A percentile compares a stretch with the other conserved stretches of the same genome.
These are phyloP conservation scores for Teunomyces aglyptinius DNA, from an alignment of 805 yeast species.

Conservation along the genomic window DNA sequence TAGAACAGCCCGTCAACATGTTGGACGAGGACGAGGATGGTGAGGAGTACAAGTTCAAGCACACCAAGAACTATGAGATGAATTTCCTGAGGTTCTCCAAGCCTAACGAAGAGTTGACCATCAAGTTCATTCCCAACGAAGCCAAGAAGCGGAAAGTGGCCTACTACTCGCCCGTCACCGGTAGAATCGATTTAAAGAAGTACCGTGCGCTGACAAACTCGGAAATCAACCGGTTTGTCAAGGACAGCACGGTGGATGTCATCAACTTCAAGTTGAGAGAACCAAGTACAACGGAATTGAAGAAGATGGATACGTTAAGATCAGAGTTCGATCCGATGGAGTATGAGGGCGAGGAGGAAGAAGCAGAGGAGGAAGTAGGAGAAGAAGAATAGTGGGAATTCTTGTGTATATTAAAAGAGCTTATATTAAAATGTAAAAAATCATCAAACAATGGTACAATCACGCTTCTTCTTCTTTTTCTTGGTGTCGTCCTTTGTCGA, in stretches of 20 bases:
- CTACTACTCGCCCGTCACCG: slow-evolving; percentile 72
- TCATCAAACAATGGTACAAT: slow-evolving; percentile 22
- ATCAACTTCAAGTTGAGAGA: slow-evolving; percentile 66
- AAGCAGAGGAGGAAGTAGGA: slow-evolving; percentile 30
- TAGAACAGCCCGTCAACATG: slow-evolving; percentile 40
- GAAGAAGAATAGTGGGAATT: background rate
- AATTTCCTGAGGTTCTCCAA: slow-evolving; percentile 46
- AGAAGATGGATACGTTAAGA: slow-evolving; percentile 64
- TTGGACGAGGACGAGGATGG: slow-evolving; percentile 40
- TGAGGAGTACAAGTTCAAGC: slow-evolving; percentile 54
- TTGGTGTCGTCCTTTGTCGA: slow-evolving; percentile 5
- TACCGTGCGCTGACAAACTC: slow-evolving; percentile 67
- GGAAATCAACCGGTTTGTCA: slow-evolving; percentile 53
- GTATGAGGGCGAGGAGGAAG: slow-evolving; percentile 63
- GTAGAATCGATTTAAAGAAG: slow-evolving; percentile 78
- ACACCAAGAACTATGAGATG: slow-evolving; percentile 80
- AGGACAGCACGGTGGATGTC: slow-evolving; percentile 57
- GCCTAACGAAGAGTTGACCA: slow-evolving; percentile 62
- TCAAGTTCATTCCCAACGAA: slow-evolving; percentile 50
- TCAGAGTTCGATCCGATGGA: slow-evolving; percentile 77
- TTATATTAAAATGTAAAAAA: slow-evolving; percentile 1
- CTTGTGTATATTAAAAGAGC: background rate
- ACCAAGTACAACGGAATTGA: slow-evolving; percentile 67
- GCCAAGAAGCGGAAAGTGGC: slow-evolving; percentile 53
- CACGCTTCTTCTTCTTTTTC: slow-evolving; percentile 16